Evolutionary conservation across 352 stramenopile genomes (phyloP).

Genomic region (Phytophthora cactorum): DNA sequence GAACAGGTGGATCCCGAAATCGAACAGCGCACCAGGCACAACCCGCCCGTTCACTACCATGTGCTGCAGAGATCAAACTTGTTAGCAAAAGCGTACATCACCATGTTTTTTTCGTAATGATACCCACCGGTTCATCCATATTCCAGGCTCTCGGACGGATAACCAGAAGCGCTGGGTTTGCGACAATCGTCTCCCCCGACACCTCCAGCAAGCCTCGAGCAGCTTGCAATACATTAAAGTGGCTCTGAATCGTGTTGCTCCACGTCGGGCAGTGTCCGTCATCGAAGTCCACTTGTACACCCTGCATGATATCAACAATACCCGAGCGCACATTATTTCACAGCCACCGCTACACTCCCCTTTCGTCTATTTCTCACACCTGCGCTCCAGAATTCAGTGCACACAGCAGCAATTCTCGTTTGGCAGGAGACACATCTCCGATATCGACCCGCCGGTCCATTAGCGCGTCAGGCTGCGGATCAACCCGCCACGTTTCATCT

Average conservation of each 20-base stretch:
- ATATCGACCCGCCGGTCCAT: slow-evolving; percentile 95
- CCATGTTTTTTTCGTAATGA: neutral
- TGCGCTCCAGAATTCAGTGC: slow-evolving; percentile 95
- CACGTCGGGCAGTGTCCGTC: slow-evolving; percentile 91
- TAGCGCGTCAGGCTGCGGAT: slow-evolving; percentile 69
- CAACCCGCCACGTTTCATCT: slow-evolving; percentile 63
- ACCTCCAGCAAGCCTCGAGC: slow-evolving; percentile 62
- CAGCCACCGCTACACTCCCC: neutral
- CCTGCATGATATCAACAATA: slow-evolving; percentile 26
- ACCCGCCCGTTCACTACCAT: slow-evolving; percentile 91
- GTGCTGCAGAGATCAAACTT: slow-evolving; percentile 50
- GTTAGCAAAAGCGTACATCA: neutral
- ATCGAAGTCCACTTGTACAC: slow-evolving; percentile 83
- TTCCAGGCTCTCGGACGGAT: slow-evolving; percentile 95
- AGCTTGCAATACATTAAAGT: slow-evolving; percentile 93
- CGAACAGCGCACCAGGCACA: slow-evolving; percentile 92
- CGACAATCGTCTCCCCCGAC: slow-evolving; percentile 28
- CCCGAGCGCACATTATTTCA: neutral
- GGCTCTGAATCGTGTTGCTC: slow-evolving; percentile 91
- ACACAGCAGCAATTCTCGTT: slow-evolving; percentile 92
- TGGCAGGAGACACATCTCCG: slow-evolving; percentile 87
- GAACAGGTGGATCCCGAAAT: slow-evolving; percentile 96
- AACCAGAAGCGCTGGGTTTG: slow-evolving; percentile 85
- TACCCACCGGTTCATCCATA: slow-evolving; percentile 91
- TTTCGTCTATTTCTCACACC: slow-evolving; percentile 22